Conservation (phyloP, 2,329 filamentous ascomycete species). For the Neonectria sp. region DNA sequence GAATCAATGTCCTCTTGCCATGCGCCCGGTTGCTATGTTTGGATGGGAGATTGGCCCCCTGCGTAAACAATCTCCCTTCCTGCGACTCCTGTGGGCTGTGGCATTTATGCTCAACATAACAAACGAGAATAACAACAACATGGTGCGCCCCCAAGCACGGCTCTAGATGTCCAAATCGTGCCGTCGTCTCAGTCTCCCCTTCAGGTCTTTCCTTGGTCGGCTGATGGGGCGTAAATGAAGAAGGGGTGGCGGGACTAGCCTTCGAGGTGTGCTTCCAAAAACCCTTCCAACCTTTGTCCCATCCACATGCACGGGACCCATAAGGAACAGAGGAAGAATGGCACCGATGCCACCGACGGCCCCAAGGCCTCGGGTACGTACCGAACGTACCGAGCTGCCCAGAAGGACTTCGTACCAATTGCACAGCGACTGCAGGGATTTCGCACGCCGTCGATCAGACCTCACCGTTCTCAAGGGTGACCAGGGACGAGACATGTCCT, state of each 20-base stretch:
- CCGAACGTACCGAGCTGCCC: neutral
- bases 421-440: slow-evolving; percentile 42
- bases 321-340: slow-evolving; percentile 25
- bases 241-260: slow-evolving; percentile 36
- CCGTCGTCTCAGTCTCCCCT: slow-evolving; percentile 24
- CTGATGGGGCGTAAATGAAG: slow-evolving; percentile 38
- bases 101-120: slow-evolving; percentile 18
- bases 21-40: slow-evolving; percentile 13
- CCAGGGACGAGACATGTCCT: slow-evolving; percentile 38
- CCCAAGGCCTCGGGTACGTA: slow-evolving; percentile 24
- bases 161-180: slow-evolving; percentile 13
- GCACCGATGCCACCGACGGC: slow-evolving; percentile 14
- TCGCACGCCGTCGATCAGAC: slow-evolving; percentile 40
- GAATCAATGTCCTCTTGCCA: slow-evolving; percentile 10
- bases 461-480: slow-evolving; percentile 44
- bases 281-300: slow-evolving; percentile 24
- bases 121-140: slow-evolving; percentile 25
- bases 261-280: slow-evolving; percentile 48
- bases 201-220: slow-evolving; percentile 35
- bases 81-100: slow-evolving; percentile 10
- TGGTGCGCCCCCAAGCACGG: slow-evolving; percentile 6
- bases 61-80: slow-evolving; percentile 18
- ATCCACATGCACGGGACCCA: slow-evolving; percentile 19
- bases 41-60: slow-evolving; percentile 17
- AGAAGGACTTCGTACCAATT: slow-evolving; percentile 28